These are phyloP conservation scores for Colletotrichum sp. DNA, from an alignment of 2,329 filamentous ascomycete genomes.

Conservation along the genomic window DNA sequence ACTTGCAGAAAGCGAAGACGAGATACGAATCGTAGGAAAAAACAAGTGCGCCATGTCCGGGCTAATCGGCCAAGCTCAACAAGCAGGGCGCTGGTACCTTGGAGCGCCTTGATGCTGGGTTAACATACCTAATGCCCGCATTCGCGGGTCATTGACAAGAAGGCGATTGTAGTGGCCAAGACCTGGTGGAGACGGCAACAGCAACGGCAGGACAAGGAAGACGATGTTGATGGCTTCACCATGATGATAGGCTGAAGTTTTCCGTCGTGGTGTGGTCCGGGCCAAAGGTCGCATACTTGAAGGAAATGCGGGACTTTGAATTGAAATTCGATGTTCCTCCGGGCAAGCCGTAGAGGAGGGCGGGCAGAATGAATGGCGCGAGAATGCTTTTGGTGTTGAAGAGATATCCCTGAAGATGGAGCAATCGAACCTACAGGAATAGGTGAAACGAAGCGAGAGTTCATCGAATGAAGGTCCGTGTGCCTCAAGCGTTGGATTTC, in stretches of 20 bases:
- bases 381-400: background rate
- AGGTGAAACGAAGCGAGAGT: slow-evolving; percentile 15
- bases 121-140: background rate
- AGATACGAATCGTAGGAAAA: background rate
- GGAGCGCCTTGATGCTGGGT: background rate
- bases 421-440: background rate
- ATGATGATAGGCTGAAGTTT: background rate
- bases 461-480: slow-evolving; percentile 10
- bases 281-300: background rate
- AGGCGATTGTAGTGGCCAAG: background rate
- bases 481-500: slow-evolving; percentile 6
- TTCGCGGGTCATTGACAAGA: background rate
- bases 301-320: background rate
- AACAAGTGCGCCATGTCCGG: too few species aligned
- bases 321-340: background rate
- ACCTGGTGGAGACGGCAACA: background rate
- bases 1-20: background rate
- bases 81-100: background rate
- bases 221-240: background rate
- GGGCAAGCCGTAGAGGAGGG: slow-evolving; percentile 7
- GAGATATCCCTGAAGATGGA: background rate
- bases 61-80: background rate
- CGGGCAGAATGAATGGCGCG: background rate
- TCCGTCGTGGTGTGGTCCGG: background rate
- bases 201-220: background rate